Base-by-base conservation (phyloP, 2,329 filamentous ascomycete species). In the Claviceps arundinis region DNA sequence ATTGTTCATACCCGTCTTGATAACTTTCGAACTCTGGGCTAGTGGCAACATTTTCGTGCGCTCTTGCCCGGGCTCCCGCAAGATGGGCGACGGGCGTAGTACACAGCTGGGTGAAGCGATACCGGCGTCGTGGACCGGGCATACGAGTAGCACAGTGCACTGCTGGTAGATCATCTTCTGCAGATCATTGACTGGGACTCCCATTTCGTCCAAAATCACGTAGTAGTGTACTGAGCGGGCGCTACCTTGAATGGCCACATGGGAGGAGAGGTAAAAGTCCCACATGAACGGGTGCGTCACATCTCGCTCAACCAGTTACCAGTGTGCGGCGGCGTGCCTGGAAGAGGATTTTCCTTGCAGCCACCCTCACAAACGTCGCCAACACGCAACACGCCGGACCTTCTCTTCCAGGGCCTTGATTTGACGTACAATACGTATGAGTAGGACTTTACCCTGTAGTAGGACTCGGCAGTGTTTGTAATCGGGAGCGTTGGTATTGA, bases 71-170 rank as follows among this genome's bases (percentile, higher is more conserved):
- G 53, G 82, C 81, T 8, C 89, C 85, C 37, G 90, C 89, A 56
- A 98, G 70, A 68, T 98, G n/a, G n/a, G n/a, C n/a, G n/a, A n/a
- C n/a, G 93, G 0, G 94, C 89, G 60, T 98, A 98, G 75, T 98
- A 98, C 0, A 97, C 85, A 0, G 93, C 89, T 0, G 93, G 93
- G 58, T 83, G 87, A 0, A 93, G 69, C 0, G 90, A 96, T 0
- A 98, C 90, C 0, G 93, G 89, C 0, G 91, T 97, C 0, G 90
- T 97, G 0, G 90, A 93, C 14, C 93, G 82, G 52, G 85, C 84
- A 62, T 95, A 98, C 52, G 95, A 89, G 67, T 95, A 98, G n/a
- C n/a, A n/a, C n/a, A n/a, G n/a, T n/a, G 45, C 85, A 95, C 56
- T 96, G 89, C 58, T 95, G 85, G 61, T 97, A 97, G 22, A 97